Conservation (phyloP, 768 basidiomycete genomes). For the Tephrocybe sp. region DNA sequence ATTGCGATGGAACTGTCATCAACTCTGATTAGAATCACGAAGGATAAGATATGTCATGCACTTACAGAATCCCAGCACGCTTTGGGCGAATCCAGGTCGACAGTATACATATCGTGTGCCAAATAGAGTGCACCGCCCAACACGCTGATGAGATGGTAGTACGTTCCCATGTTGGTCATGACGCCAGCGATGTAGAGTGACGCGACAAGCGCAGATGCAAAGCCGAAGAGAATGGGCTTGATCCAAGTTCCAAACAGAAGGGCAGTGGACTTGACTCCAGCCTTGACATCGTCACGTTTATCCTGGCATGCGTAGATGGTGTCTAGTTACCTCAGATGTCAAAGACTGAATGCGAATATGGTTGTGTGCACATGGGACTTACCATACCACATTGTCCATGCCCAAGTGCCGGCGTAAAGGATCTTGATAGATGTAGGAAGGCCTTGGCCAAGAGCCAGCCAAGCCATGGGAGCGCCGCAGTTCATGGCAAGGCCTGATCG, state of each 20-base stretch:
- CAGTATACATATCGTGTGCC: conserved; percentile 7
- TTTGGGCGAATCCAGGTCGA: conserved; percentile 16
- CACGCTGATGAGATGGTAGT: conserved; percentile 15
- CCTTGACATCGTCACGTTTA: conserved; percentile 51
- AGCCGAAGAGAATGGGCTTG: conserved; percentile 14
- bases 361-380: not conserved
- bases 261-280: conserved; percentile 19
- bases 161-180: conserved; percentile 14
- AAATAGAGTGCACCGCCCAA: conserved; percentile 13
- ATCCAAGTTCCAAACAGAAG: conserved; percentile 16
- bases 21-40: not conserved
- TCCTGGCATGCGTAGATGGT: conserved; percentile 66
- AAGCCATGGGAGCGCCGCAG: conserved; percentile 30
- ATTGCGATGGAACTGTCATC: conserved; percentile 20
- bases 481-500: conserved; percentile 31
- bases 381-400: conserved; percentile 24
- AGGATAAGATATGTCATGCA: not conserved
- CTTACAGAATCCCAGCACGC: conserved; percentile 18
- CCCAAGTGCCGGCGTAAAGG: conserved; percentile 19
- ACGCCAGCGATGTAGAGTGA: conserved; percentile 14
- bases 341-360: not conserved
- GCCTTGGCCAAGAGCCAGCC: conserved; percentile 23
- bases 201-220: conserved; percentile 11
- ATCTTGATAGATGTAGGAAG: conserved; percentile 11
- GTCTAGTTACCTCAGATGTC: conserved; percentile 22